Base-by-base conservation (phyloP, 352 stramenopile genomes). In the Globisporangium polare region DNA sequence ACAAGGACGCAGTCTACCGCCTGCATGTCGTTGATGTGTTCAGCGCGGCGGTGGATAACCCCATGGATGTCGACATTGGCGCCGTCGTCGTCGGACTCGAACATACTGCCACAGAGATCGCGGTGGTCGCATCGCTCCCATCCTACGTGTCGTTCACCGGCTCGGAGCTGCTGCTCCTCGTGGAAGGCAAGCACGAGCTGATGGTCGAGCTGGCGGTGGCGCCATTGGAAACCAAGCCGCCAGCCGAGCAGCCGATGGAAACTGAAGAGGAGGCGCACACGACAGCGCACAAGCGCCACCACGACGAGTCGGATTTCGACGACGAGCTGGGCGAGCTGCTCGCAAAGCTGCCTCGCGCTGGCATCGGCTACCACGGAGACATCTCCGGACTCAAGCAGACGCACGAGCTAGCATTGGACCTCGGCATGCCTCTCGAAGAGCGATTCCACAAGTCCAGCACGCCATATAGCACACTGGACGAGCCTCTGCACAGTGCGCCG, bases 391-490 rank as follows among this genome's bases (percentile, higher is more conserved):
- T 72, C 22, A 90, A 91, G 60, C 69, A 83, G 22, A 50, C 75
- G 15, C 66, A 76, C 42, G 69, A 89, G 8, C 67, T 90, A 12
- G 75, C 68, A 2, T 49, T 88, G 9, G 78, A 90, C 29, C 58
- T 74, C 5, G 78, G 62, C 20, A 80, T 63, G 42, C 73, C 80
- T 33, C 67, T 94, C 22, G 74, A 80, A 24, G 68, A 86, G 51
- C 78, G 86, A 0, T 94, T 94, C 59, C 80, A 87, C n/a, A 89
- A 90, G 62, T 92, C 86, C 0, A 90, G 75, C 61, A 89, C 75
- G 12, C 76, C 85, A 15, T 94, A 83, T 64, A 89, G 82, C 58
- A 89, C 83, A 6, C 63, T 94, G 4, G 80, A 92, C 15, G 67
- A 78, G 55, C 72, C 83, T 7, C 60, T 90, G 35, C 68, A 80